A percentile compares a stretch with the other conserved stretches of the same genome.
These are phyloP conservation scores for Canavalia gladiata DNA, from an alignment of 306 rosid species.

Conservation along the genomic window DNA sequence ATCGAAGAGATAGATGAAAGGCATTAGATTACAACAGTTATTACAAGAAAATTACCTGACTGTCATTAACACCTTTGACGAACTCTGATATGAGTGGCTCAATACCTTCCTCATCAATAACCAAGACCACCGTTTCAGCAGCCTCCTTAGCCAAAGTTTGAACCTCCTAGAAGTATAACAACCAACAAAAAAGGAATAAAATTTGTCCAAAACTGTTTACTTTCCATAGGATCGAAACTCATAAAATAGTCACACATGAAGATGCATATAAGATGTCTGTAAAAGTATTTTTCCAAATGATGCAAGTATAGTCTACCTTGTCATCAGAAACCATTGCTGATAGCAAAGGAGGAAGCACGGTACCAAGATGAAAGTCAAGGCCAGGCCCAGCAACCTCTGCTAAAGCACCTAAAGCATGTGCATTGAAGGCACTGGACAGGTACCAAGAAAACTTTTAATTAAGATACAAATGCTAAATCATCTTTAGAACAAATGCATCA, in stretches of 20 bases:
- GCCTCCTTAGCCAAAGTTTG: slow-evolving; percentile 87
- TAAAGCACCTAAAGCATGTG: slow-evolving; percentile 98
- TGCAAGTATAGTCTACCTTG: slow-evolving; percentile 54
- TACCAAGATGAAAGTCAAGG: slow-evolving; percentile 82
- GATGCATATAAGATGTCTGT: slow-evolving; percentile 31
- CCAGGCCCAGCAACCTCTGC: slow-evolving; percentile 99
- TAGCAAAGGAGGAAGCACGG: slow-evolving; percentile 90
- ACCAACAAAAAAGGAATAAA: slow-evolving; percentile 34
- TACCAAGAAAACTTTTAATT: slow-evolving; percentile 27
- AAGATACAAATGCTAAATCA: slow-evolving; percentile 17
- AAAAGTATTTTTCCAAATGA: slow-evolving; percentile 30
- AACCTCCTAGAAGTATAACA: slow-evolving; percentile 72
- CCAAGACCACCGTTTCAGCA: slow-evolving; percentile 87
- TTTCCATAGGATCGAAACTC: slow-evolving; percentile 11
- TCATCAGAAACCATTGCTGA: slow-evolving; percentile 82
- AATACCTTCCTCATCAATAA: slow-evolving; percentile 92
- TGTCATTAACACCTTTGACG: slow-evolving; percentile 77
- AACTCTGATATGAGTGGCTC: slow-evolving; percentile 89
- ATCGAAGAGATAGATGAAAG: background rate
- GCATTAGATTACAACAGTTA: background rate
- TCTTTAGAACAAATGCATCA: slow-evolving; percentile 25
- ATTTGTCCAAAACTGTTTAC: slow-evolving; percentile 11
- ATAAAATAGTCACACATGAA: slow-evolving; percentile 9
- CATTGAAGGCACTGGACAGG: slow-evolving; percentile 82
- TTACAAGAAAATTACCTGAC: slow-evolving; percentile 67